These are phyloP conservation scores for Alternaria sp. DNA, from an alignment of 2,329 filamentous ascomycete species.

Conservation along the genomic window DNA sequence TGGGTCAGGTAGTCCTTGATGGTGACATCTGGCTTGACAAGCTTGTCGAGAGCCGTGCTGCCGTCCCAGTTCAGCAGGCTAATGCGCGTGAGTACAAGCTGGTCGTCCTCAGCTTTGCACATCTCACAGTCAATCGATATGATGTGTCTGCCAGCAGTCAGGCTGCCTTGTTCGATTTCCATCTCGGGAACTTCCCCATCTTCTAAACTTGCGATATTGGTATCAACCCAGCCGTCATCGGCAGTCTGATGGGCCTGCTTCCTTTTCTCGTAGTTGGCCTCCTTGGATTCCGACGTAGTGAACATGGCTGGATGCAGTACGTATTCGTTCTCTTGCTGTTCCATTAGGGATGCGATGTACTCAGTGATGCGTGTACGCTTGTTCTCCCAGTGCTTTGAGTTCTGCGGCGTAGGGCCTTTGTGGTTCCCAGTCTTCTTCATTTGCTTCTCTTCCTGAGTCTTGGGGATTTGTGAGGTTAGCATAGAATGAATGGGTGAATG, in stretches of 20 bases:
- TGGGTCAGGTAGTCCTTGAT: conserved; percentile 92
- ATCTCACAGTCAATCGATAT: conserved; percentile 95
- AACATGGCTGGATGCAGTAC: conserved; percentile 82
- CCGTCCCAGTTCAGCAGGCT: conserved; percentile 89
- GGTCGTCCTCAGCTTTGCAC: conserved; percentile 83
- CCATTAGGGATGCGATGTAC: conserved; percentile 74
- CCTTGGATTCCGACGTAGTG: conserved; percentile 63
- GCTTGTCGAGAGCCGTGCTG: conserved; percentile 80
- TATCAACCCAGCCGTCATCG: conserved; percentile 82
- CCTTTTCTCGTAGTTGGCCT: conserved; percentile 62
- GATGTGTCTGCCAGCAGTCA: conserved; percentile 81
- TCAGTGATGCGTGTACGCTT: conserved; percentile 82
- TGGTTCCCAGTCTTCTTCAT: conserved; percentile 55
- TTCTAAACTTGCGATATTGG: conserved; percentile 69
- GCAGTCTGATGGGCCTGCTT: conserved; percentile 59
- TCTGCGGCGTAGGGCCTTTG: conserved; percentile 65
- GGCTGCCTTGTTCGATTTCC: conserved; percentile 79
- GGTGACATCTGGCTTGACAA: conserved; percentile 88
- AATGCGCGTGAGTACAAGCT: conserved; percentile 86
- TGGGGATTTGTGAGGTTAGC: conserved; percentile 76
- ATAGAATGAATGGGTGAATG: conserved; percentile 89
- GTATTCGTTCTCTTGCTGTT: conserved; percentile 85
- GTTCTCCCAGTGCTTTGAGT: conserved; percentile 73
- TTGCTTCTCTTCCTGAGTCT: conserved; percentile 71
- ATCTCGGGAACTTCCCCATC: conserved; percentile 73